These are phyloP conservation scores for Hydnum rufescens DNA, from an alignment of 768 basidiomycete species.

Conservation along the genomic window DNA sequence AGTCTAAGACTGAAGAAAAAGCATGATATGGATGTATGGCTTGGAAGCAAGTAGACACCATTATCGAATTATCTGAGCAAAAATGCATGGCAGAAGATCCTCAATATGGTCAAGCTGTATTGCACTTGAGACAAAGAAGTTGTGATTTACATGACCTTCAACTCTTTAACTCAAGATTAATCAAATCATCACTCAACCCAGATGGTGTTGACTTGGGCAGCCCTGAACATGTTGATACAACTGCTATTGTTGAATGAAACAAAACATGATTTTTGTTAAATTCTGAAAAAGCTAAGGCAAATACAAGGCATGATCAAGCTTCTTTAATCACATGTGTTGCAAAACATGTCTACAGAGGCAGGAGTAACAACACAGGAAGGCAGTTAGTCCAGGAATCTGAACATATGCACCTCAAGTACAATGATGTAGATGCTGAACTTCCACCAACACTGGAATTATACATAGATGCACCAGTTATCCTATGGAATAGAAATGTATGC, in stretches of 20 bases:
- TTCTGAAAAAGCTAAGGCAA: constrained; percentile 9
- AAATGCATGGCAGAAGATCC: not conserved
- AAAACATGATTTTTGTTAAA: constrained; percentile 1
- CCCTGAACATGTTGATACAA: not conserved
- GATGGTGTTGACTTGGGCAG: not conserved
- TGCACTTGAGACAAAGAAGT: not conserved
- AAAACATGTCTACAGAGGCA: constrained; percentile 11
- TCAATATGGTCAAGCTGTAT: too few species aligned
- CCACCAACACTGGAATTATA: constrained; percentile 20
- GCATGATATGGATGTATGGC: not conserved
- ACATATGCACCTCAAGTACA: not conserved
- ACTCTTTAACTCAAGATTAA: not conserved
- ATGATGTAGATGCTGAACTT: not conserved
- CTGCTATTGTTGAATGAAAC: not conserved
- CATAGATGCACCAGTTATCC: constrained; percentile 24
- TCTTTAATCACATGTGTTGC: constrained; percentile 18
- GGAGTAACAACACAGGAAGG: not conserved
- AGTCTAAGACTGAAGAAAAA: not conserved
- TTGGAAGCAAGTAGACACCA: too few species aligned
- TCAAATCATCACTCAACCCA: not conserved
- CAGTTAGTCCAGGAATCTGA: too few species aligned
- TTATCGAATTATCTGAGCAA: not conserved
- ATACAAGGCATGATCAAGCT: constrained; percentile 14
- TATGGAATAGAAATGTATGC: too few species aligned
- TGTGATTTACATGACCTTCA: not conserved